Evolutionary conservation across 768 basidiomycete genomes (phyloP).

Genomic region (Porpolomopsis calyptriformis): DNA sequence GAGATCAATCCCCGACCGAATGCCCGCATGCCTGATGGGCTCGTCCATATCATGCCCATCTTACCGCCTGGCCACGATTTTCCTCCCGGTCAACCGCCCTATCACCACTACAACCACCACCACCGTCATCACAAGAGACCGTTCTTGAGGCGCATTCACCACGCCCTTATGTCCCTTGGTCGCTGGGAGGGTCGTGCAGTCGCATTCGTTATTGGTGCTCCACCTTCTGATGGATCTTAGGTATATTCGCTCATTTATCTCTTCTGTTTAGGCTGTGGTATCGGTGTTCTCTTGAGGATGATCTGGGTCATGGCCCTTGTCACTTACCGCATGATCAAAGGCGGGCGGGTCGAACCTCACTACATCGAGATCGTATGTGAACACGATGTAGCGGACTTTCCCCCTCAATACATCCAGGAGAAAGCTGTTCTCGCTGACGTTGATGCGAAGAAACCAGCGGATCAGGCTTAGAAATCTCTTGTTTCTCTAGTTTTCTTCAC

Average conservation of each 20-base stretch:
- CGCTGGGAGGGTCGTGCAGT: slow-evolving; percentile 78
- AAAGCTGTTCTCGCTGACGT: slow-evolving; percentile 34
- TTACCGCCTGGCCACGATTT: slow-evolving; percentile 14
- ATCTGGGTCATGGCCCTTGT: slow-evolving; percentile 63
- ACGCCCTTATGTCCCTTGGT: slow-evolving; percentile 58
- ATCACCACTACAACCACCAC: slow-evolving; percentile 12
- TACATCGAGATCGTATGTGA: slow-evolving; percentile 31
- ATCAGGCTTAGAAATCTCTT: not conserved
- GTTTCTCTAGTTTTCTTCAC: not conserved
- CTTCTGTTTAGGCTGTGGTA: slow-evolving; percentile 53
- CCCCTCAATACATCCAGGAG: slow-evolving; percentile 41
- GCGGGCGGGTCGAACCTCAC: slow-evolving; percentile 29
- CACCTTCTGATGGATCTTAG: not conserved
- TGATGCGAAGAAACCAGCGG: slow-evolving; percentile 1
- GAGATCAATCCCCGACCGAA: slow-evolving; percentile 15
- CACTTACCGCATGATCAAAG: slow-evolving; percentile 43
- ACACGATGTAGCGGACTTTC: slow-evolving; percentile 42
- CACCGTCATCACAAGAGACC: slow-evolving; percentile 20
- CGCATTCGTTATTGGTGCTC: slow-evolving; percentile 71
- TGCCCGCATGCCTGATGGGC: slow-evolving; percentile 12
- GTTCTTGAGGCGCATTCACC: slow-evolving; percentile 44
- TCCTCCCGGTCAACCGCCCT: slow-evolving; percentile 2
- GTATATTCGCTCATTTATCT: not conserved
- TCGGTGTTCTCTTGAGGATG: slow-evolving; percentile 76
- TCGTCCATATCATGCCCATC: slow-evolving; percentile 26